Evolutionary conservation across 495 filamentous ascomycete genomes (phyloP).

Genomic region (Lophiostoma macrostomum): DNA sequence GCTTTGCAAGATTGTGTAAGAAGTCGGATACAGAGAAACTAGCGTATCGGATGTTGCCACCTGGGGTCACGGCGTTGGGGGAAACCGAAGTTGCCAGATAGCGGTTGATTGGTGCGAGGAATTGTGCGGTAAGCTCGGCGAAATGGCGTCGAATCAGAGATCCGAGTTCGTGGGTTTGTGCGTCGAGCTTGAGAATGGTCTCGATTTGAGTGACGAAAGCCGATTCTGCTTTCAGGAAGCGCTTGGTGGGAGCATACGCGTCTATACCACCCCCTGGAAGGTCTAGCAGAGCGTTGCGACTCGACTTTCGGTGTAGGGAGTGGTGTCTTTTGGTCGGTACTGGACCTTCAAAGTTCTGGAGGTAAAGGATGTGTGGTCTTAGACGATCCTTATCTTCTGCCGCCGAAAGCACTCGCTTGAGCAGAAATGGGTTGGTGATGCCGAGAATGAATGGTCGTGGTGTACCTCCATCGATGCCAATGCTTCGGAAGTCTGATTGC

Average conservation of each 20-base stretch:
- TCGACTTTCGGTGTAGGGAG: constrained; percentile 24
- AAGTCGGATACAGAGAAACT: constrained; percentile 36
- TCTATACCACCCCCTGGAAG: constrained; percentile 28
- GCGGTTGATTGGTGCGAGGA: constrained; percentile 40
- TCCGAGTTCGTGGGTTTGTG: constrained; percentile 22
- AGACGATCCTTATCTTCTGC: constrained; percentile 18
- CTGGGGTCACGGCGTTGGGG: constrained; percentile 22
- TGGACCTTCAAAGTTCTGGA: constrained; percentile 24
- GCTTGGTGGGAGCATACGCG: constrained; percentile 25
- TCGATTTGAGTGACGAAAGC: constrained; percentile 28
- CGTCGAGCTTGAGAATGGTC: constrained; percentile 22
- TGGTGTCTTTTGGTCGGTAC: constrained; percentile 33
- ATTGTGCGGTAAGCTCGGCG: constrained; percentile 36
- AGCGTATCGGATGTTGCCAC: constrained; percentile 32
- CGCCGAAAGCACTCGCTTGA: constrained; percentile 29
- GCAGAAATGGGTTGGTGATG: constrained; percentile 39
- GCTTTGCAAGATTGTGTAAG: constrained; percentile 35
- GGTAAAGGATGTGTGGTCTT: constrained; percentile 33
- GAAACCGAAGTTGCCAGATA: constrained; percentile 34
- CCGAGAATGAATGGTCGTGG: constrained; percentile 35
- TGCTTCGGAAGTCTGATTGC: constrained; percentile 38
- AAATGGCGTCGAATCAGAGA: constrained; percentile 39
- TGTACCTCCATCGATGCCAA: constrained; percentile 31
- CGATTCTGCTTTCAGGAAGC: constrained; percentile 30
- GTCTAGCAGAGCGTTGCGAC: constrained; percentile 21